Percentiles rank a stretch among this genome's conserved stretches.
These are phyloP conservation scores for Penicillium crystallinum DNA, from an alignment of 495 filamentous ascomycete genomes.

Conservation along the genomic window DNA sequence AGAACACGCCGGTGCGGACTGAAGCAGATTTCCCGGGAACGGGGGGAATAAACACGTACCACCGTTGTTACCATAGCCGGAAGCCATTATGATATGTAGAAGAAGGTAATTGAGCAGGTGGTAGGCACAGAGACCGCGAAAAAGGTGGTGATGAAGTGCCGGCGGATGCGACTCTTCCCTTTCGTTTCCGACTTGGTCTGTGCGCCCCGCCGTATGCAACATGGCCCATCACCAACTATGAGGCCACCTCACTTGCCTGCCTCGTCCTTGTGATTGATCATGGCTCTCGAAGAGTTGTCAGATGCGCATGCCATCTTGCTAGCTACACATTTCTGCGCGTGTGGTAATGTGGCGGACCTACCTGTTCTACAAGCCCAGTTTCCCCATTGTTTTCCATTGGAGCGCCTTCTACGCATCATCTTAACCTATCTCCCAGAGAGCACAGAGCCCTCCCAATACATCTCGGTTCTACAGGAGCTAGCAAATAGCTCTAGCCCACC, in stretches of 20 bases:
- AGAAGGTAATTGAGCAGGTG: slow-evolving; percentile 21
- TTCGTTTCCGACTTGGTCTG: slow-evolving; percentile 39
- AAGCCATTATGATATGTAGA: slow-evolving; percentile 57
- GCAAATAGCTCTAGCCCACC: slow-evolving; percentile 33
- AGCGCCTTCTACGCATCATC: slow-evolving; percentile 71
- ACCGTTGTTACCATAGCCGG: slow-evolving; percentile 74
- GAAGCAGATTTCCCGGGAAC: neutral
- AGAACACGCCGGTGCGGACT: slow-evolving; percentile 10
- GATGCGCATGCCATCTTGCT: slow-evolving; percentile 46
- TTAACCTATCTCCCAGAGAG: slow-evolving; percentile 83
- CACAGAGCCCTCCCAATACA: slow-evolving; percentile 59
- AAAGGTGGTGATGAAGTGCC: slow-evolving; percentile 22
- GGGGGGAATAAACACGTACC: slow-evolving; percentile 48
- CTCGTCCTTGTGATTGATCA: slow-evolving; percentile 10
- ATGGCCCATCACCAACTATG: slow-evolving; percentile 21
- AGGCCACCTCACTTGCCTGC: slow-evolving; percentile 15
- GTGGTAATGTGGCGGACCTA: slow-evolving; percentile 57
- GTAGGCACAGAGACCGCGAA: slow-evolving; percentile 21
- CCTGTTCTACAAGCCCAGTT: slow-evolving; percentile 56
- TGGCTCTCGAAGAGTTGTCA: slow-evolving; percentile 43
- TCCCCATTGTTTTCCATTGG: slow-evolving; percentile 54
- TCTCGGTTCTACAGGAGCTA: slow-evolving; percentile 53
- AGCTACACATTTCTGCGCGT: slow-evolving; percentile 42
- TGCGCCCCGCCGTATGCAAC: slow-evolving; percentile 30
- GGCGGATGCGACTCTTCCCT: slow-evolving; percentile 36